phyloP scores from a whole-genome alignment of 2,329 filamentous ascomycete species.

The Aspergillus versicolor region DNA sequence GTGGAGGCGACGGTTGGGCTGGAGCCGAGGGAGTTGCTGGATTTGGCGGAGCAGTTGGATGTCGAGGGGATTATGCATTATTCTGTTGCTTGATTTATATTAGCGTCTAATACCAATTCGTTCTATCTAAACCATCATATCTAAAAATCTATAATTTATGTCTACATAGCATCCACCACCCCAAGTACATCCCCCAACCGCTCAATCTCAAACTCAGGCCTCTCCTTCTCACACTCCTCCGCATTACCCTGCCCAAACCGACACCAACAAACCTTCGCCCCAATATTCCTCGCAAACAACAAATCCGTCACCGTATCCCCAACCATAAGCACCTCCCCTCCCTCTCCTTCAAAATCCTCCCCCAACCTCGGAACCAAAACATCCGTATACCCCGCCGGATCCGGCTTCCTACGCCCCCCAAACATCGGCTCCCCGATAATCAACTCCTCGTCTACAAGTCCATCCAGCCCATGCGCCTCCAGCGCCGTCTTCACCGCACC shows the following conservation, averaged over 20 bases:
- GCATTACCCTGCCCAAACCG: conserved; percentile 17
- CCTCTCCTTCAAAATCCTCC: background rate
- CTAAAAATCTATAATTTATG: too few species aligned
- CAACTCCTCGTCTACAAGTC: conserved; percentile 3
- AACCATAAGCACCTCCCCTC: conserved; percentile 11
- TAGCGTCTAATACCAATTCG: too few species aligned
- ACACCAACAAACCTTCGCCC: conserved; percentile 14
- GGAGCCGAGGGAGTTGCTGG: conserved; percentile 23
- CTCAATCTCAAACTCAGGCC: background rate
- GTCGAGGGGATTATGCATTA: background rate
- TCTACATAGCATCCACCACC: background rate
- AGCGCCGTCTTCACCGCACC: conserved; percentile 17
- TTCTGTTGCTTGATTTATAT: background rate
- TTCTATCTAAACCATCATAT: too few species aligned
- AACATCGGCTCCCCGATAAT: conserved; percentile 15
- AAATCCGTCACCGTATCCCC: conserved; percentile 20
- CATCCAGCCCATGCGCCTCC: conserved; percentile 2
- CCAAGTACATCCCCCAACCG: background rate
- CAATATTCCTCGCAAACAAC: conserved; percentile 16
- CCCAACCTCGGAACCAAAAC: conserved; percentile 18
- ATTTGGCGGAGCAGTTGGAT: conserved; percentile 27
- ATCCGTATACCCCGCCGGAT: conserved; percentile 15
- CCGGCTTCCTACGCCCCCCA: conserved; percentile 12
- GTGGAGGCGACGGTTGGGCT: conserved; percentile 25
- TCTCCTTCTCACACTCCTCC: conserved; percentile 9